These are phyloP conservation scores for Phytopythium delawarense DNA, from an alignment of 352 stramenopile genomes.

Conservation along the genomic window DNA sequence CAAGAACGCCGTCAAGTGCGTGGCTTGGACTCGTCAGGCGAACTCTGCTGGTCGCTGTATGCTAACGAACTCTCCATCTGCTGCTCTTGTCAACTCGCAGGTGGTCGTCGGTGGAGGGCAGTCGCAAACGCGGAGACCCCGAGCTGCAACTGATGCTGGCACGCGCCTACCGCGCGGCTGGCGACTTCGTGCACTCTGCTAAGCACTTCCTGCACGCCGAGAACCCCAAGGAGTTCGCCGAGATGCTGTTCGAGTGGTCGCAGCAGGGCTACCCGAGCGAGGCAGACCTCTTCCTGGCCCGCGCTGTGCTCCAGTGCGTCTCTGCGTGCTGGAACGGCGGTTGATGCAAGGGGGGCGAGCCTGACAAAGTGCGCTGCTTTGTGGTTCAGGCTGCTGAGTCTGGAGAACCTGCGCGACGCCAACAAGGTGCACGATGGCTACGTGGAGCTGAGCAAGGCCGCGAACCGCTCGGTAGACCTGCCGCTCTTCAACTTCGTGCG, in stretches of 20 bases:
- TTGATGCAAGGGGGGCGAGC: not conserved
- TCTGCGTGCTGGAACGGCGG: not conserved
- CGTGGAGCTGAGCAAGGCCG: constrained; percentile 40
- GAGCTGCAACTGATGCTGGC: constrained; percentile 71
- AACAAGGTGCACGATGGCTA: constrained; percentile 78
- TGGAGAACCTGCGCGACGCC: constrained; percentile 85
- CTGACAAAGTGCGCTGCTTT: constrained; percentile 7
- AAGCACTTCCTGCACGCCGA: constrained; percentile 84
- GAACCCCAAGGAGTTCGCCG: constrained; percentile 59
- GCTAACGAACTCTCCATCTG: not conserved
- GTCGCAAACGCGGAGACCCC: constrained; percentile 69
- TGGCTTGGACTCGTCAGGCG: constrained; percentile 3
- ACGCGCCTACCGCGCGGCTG: constrained; percentile 43
- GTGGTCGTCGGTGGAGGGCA: constrained; percentile 65
- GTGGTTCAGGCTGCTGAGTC: constrained; percentile 50
- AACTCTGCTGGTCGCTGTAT: not conserved
- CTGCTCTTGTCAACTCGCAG: constrained; percentile 13
- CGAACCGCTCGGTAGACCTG: constrained; percentile 43
- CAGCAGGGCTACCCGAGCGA: constrained; percentile 74
- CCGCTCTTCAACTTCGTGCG: constrained; percentile 81
- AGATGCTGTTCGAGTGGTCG: constrained; percentile 74
- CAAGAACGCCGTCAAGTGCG: constrained; percentile 78
- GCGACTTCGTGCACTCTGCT: constrained; percentile 55
- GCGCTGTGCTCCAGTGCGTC: constrained; percentile 75
- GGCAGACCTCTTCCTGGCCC: constrained; percentile 73